These are phyloP conservation scores for Xenoacremonium recifei DNA, from an alignment of 2,329 filamentous ascomycete species.

Conservation along the genomic window DNA sequence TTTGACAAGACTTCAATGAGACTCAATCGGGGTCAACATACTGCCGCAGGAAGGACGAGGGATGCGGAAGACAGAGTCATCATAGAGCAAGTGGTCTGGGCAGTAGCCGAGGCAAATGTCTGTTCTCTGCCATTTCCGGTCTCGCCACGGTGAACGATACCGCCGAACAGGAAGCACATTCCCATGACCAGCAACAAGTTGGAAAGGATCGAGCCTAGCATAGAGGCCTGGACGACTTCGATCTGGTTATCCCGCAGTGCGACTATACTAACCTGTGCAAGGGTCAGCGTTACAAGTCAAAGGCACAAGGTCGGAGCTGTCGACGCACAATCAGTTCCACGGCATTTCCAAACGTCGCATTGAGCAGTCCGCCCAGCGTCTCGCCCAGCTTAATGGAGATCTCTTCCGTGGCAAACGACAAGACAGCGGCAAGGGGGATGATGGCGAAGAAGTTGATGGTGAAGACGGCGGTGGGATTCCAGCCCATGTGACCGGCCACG, in stretches of 20 bases:
- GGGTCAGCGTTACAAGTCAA: slow-evolving; percentile 9
- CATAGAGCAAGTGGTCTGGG: slow-evolving; percentile 72
- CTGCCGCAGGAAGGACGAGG: slow-evolving; percentile 74
- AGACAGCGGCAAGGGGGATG: slow-evolving; percentile 69
- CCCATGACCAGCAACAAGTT: slow-evolving; percentile 87
- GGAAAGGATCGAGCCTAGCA: slow-evolving; percentile 93
- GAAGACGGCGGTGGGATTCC: slow-evolving; percentile 68
- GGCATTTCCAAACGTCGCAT: slow-evolving; percentile 77
- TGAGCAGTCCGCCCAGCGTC: slow-evolving; percentile 70
- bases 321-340: slow-evolving; percentile 72
- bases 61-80: slow-evolving; percentile 77
- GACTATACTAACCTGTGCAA: slow-evolving; percentile 82
- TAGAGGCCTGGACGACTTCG: slow-evolving; percentile 94
- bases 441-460: slow-evolving; percentile 79
- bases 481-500: slow-evolving; percentile 58
- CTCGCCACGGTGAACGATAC: slow-evolving; percentile 58
- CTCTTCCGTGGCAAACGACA: slow-evolving; percentile 78
- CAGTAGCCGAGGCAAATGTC: slow-evolving; percentile 71
- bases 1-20: too few relatives aligned
- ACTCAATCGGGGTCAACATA: slow-evolving; percentile 31
- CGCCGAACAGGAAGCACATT: slow-evolving; percentile 77
- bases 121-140: slow-evolving; percentile 65
- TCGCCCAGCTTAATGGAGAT: slow-evolving; percentile 71
- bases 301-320: neutral
- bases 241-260: slow-evolving; percentile 84